A percentile compares a stretch with the other conserved stretches of the same genome.
Evolutionary conservation across 805 yeast genomes (phyloP).

Genomic region (Sugiyamaella mastotermitis): DNA sequence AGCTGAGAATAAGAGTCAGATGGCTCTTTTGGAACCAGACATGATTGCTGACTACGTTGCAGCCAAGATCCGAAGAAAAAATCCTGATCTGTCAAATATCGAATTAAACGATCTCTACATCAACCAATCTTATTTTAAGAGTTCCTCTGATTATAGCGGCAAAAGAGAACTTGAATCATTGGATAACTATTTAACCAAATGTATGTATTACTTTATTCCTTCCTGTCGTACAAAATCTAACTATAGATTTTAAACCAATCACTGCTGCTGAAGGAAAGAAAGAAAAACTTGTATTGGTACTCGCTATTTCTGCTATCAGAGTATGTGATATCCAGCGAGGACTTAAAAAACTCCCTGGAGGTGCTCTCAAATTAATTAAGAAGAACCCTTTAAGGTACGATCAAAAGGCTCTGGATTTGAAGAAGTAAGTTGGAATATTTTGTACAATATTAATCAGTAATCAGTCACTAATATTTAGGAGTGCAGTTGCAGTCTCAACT

Average conservation of each 20-base stretch:
- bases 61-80: slow-evolving; percentile 47
- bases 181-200: slow-evolving; percentile 33
- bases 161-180: slow-evolving; percentile 52
- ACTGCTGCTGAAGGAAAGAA: slow-evolving; percentile 5
- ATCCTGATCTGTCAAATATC: slow-evolving; percentile 64
- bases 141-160: slow-evolving; percentile 52
- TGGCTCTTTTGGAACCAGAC: slow-evolving; percentile 53
- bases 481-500: slow-evolving; percentile 55
- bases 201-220: slow-evolving; percentile 26
- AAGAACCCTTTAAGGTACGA: slow-evolving; percentile 71
- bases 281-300: slow-evolving; percentile 41
- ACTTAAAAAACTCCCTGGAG: slow-evolving; percentile 38
- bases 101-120: slow-evolving; percentile 64
- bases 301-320: slow-evolving; percentile 75
- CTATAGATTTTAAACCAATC: slow-evolving; percentile 7
- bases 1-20: slow-evolving; percentile 45
- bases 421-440: slow-evolving; percentile 3
- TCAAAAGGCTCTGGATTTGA: slow-evolving; percentile 35
- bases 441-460: neutral
- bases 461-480: neutral
- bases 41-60: slow-evolving; percentile 65
- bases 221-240: no score
- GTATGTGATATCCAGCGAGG: slow-evolving; percentile 82
- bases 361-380: slow-evolving; percentile 64
- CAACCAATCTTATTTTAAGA: slow-evolving; percentile 52